These are phyloP conservation scores for Kwoniella sp. DNA, from an alignment of 768 basidiomycete species.

Conservation along the genomic window DNA sequence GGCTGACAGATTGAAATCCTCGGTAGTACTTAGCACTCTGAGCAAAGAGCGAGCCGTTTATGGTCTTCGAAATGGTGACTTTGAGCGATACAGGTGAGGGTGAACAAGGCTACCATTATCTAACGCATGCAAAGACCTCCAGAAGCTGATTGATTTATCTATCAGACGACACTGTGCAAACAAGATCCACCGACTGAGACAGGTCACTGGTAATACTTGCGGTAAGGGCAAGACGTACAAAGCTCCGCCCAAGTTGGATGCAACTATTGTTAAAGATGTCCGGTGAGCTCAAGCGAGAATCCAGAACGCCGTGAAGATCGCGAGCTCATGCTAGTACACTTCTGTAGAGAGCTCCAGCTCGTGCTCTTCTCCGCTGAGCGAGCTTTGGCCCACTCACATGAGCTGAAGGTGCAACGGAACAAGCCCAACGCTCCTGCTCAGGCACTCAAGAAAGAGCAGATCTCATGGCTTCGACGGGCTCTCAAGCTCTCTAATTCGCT, in stretches of 20 bases:
- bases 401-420: slow-evolving; percentile 63
- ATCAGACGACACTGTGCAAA: slow-evolving; percentile 86
- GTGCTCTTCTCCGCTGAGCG: slow-evolving; percentile 88
- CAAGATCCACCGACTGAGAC: slow-evolving; percentile 82
- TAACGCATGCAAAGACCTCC: no score
- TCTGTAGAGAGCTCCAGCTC: slow-evolving; percentile 60
- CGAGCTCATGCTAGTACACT: slow-evolving; percentile 18
- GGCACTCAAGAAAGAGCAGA: slow-evolving; percentile 37
- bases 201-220: slow-evolving; percentile 78
- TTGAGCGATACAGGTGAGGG: slow-evolving; percentile 74
- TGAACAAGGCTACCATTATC: background rate
- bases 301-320: no score
- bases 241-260: slow-evolving; percentile 68
- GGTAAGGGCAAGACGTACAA: slow-evolving; percentile 90
- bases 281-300: slow-evolving; percentile 76
- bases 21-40: slow-evolving; percentile 72
- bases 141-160: background rate
- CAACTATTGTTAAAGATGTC: slow-evolving; percentile 76
- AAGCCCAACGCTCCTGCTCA: slow-evolving; percentile 56
- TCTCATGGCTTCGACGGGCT: slow-evolving; percentile 50
- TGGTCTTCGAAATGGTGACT: slow-evolving; percentile 88
- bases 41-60: slow-evolving; percentile 89
- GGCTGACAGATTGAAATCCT: slow-evolving; percentile 5
- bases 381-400: slow-evolving; percentile 87
- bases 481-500: slow-evolving; percentile 37